Conservation (phyloP, 139 green algal genomes). For the Chlorella ohadii region DNA sequence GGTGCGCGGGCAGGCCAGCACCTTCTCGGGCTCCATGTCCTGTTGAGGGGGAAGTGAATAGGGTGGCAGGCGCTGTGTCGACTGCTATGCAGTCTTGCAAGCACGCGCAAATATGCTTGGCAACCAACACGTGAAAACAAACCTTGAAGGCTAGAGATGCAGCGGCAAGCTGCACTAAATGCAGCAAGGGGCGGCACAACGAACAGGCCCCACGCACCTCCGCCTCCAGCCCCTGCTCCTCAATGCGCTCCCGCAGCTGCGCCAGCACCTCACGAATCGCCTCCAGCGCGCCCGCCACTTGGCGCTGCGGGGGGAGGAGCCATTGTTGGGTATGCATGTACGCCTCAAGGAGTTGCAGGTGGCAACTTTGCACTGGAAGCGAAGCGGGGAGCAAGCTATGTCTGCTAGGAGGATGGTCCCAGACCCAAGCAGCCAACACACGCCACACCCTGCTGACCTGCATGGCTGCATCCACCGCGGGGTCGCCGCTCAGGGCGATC, state of each 20-base stretch:
- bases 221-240: conserved; percentile 29
- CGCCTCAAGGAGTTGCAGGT: too few species aligned
- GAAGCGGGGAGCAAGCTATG: too few species aligned
- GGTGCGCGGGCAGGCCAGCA: conserved; percentile 44
- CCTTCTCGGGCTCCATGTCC: conserved; percentile 40
- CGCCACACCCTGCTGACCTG: not conserved
- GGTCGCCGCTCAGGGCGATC: conserved; percentile 48
- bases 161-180: too few species aligned
- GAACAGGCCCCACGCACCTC: conserved; percentile 23
- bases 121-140: too few species aligned
- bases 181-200: too few species aligned
- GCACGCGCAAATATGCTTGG: too few species aligned
- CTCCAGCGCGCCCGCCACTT: conserved; percentile 26
- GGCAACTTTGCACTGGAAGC: too few species aligned
- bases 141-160: too few species aligned
- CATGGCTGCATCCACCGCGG: conserved; percentile 52
- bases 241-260: conserved; percentile 34
- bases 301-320: not conserved
- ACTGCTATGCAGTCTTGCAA: too few species aligned
- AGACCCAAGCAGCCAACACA: not conserved
- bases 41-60: not conserved
- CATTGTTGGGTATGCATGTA: too few species aligned
- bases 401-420: not conserved
- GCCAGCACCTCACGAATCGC: conserved; percentile 41
- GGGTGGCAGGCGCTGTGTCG: too few species aligned